Evolutionary conservation across 805 yeast genomes (phyloP), one percentile per base, ranked within the genome.

Genomic region (Lachancea sp.): DNA sequence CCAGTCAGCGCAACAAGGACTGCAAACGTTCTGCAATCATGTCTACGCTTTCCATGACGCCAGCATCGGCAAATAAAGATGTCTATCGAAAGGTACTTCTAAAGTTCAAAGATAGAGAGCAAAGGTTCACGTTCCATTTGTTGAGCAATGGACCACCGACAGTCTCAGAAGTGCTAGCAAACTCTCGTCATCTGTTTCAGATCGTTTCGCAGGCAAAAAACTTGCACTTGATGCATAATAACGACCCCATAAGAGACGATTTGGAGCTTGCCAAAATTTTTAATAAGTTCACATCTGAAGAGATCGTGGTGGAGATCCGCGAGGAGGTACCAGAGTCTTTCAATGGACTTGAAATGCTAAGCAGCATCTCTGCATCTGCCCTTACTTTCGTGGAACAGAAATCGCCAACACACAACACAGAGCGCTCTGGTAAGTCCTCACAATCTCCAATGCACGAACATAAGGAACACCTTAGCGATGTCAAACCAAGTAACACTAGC

Each of bases 81-180:
- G 49, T 63, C 9, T 57, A 58, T 50, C 59, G 69, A 33, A 66
- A 69, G 3, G 77, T 76, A 3, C 54, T 66, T 4, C 63, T 85
- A 19, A 71, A 69, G 46, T 85, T 77, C 57, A 72, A 77, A 12
- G 68, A 74, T 7, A 73, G 76, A 30, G 69, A 68, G 22, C 73
- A 89, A 43, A 75, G 80, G 37, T 83, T 90, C 56, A 74, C 78
- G 2, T 90, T 75, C 61, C 78, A 85, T 12, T 72, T 79, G 3
- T 63, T 71, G 38, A 77, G 79, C 50, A 77, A 83, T 37, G 83
- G 95, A 0, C 83, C 95, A 6, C 98, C 98, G 2, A 82, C 93
- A 0, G 67, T 81, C 33, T 57, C 73, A 25, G 98, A 90, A 63
- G 65, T 90, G n/a, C 55, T 88, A 11, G 85, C 84, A 46, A 89